Evolutionary conservation across 2,329 filamentous ascomycete species (phyloP).

Genomic region (Apiospora arundinis): DNA sequence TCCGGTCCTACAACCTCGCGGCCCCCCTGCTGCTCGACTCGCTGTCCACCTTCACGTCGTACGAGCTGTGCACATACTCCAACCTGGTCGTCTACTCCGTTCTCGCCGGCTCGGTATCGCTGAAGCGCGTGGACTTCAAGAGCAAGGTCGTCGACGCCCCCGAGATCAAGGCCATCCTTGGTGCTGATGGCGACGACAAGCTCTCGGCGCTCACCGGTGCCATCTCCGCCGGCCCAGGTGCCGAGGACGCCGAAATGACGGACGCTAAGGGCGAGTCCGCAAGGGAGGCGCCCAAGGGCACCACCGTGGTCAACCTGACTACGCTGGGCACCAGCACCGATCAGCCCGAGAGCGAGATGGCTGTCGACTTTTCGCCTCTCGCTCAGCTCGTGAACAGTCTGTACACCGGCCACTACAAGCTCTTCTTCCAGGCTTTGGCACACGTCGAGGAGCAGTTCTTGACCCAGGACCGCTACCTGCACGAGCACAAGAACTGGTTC

Average conservation of each 20-base stretch:
- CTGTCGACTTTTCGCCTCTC: conserved; percentile 88
- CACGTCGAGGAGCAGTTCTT: conserved; percentile 93
- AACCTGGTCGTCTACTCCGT: conserved; percentile 94
- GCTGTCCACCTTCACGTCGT: conserved; percentile 96
- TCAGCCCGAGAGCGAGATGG: conserved; percentile 78
- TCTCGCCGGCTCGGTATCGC: conserved; percentile 88
- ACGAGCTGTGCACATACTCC: conserved; percentile 97
- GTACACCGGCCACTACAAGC: conserved; percentile 92
- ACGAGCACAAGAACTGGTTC: conserved; percentile 96
- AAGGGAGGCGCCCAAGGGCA: conserved; percentile 51
- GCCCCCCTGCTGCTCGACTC: conserved; percentile 92
- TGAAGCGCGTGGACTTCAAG: conserved; percentile 99
- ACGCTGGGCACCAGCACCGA: conserved; percentile 75
- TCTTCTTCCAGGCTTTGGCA: conserved; percentile 89
- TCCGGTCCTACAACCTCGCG: conserved; percentile 87
- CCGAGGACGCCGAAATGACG: conserved; percentile 75
- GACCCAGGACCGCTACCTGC: conserved; percentile 90
- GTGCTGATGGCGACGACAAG: conserved; percentile 82
- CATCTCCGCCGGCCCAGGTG: conserved; percentile 80
- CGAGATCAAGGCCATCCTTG: conserved; percentile 96
- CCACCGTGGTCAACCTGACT: conserved; percentile 86
- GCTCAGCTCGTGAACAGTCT: conserved; percentile 88
- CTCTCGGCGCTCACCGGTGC: conserved; percentile 81
- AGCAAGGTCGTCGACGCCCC: conserved; percentile 97
- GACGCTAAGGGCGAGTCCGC: conserved; percentile 62